Conservation (phyloP, 1,139 yeast genomes). For the Nakaseomyces kungkrabaensis region DNA sequence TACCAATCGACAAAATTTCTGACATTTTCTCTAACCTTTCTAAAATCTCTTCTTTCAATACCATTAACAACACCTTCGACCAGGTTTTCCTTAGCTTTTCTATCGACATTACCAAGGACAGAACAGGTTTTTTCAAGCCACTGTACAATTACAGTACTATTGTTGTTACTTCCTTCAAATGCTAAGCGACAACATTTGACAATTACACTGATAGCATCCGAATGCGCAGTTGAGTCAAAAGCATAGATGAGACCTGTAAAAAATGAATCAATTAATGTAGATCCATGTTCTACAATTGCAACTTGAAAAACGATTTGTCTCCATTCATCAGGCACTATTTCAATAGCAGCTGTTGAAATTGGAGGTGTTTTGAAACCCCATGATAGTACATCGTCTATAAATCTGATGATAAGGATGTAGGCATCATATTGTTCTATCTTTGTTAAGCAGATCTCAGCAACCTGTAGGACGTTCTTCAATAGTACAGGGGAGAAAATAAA, state of each 20-base stretch:
- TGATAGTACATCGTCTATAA: slow-evolving; percentile 64
- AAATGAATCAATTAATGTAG: slow-evolving; percentile 43
- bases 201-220: slow-evolving; percentile 68
- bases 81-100: slow-evolving; percentile 55
- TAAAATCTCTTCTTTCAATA: slow-evolving; percentile 56
- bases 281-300: slow-evolving; percentile 42
- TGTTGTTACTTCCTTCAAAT: slow-evolving; percentile 25
- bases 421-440: slow-evolving; percentile 62
- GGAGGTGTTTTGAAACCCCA: slow-evolving; percentile 85
- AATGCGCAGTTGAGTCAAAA: slow-evolving; percentile 60
- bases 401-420: slow-evolving; percentile 60
- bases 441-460: slow-evolving; percentile 45
- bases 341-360: slow-evolving; percentile 49
- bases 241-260: slow-evolving; percentile 60
- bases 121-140: slow-evolving; percentile 56
- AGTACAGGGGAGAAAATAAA: slow-evolving; percentile 49
- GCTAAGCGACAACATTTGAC: slow-evolving; percentile 55
- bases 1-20: slow-evolving; percentile 78
- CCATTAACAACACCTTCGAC: slow-evolving; percentile 49
- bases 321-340: slow-evolving; percentile 44
- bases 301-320: slow-evolving; percentile 38
- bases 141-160: slow-evolving; percentile 29
- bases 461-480: slow-evolving; percentile 48
- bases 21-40: slow-evolving; percentile 60
- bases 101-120: slow-evolving; percentile 45